These are phyloP conservation scores for Auxenochlorella pyrenoidosa DNA, from an alignment of 139 green algal genomes.

Conservation along the genomic window DNA sequence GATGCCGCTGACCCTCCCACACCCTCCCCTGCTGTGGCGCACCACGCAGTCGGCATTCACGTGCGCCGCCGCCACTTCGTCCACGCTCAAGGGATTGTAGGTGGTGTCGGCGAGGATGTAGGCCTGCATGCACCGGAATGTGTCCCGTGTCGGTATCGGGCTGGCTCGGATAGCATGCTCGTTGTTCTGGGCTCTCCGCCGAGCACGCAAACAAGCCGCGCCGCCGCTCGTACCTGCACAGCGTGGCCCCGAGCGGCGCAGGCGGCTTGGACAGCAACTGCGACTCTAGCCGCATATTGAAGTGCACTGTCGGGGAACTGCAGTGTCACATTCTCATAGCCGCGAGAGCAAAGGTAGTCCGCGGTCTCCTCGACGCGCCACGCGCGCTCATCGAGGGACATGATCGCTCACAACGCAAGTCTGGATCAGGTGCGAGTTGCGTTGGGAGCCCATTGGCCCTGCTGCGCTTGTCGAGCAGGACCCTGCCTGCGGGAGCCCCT, in stretches of 20 bases:
- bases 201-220: background rate
- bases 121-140: constrained; percentile 50
- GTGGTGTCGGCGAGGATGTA: constrained; percentile 86
- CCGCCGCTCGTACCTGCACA: constrained; percentile 27
- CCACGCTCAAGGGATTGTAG: constrained; percentile 84
- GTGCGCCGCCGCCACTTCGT: constrained; percentile 87
- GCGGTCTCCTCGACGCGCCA: constrained; percentile 41
- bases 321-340: constrained; percentile 61
- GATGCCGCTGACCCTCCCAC: background rate
- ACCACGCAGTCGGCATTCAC: constrained; percentile 82
- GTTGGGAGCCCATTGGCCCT: too few species aligned
- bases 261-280: constrained; percentile 33
- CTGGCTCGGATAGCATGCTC: too few species aligned
- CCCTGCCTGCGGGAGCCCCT: too few species aligned
- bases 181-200: background rate
- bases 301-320: constrained; percentile 84
- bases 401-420: background rate
- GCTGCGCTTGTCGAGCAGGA: too few species aligned
- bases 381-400: background rate
- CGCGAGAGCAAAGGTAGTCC: constrained; percentile 54
- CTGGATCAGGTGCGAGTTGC: too few species aligned
- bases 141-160: too few species aligned
- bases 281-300: constrained; percentile 50
- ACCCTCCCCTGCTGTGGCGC: background rate
- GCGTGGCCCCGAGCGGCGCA: constrained; percentile 15